Base-by-base conservation (phyloP, 768 basidiomycete genomes). In the Xerocomus spinulosus region DNA sequence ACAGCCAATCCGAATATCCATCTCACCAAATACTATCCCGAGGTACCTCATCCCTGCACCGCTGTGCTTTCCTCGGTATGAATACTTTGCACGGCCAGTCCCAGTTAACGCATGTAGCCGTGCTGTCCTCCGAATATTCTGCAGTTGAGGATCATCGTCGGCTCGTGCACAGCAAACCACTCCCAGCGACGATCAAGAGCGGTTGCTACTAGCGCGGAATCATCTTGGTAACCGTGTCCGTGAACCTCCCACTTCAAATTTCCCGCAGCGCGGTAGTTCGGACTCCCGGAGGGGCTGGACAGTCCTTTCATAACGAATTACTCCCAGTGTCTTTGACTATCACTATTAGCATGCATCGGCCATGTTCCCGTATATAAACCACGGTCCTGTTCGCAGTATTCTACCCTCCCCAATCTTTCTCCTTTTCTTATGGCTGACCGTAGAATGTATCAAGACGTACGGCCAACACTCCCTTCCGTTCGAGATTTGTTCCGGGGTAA, bases 401-500 rank as follows among this genome's bases (percentile, higher is more conserved):
- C 23, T 35, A 18, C 34, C 49, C 42, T 39, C 47, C 47, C 49
- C 47, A 51, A 46, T 33, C 37, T 18, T 46, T 49, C 46, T 45
- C 33, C 60, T 50, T 52, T 61, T 47, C 52, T 66, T 40, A 61
- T 65, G 52, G 60, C 61, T 65, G 55, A 64, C 58, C 57, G 52
- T 51, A 54, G 44, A 51, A 46, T 39, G 21, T 49, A 47, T 44
- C 56, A 65, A 7, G 54, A 57, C 28, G 24, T 42, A 24, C 77
- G 83, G 36, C 81, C 82, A 45, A 83, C 79, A 14, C 80, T 87
- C 49, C 85, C 85, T 33, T 76, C 83, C 39, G 85, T 87, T 46
- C 80, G 82, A 42, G 81, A 83, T 64, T 67, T 87, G 50, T 82
- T 87, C 60, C 69, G 76, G 73, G 78, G 85, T 82, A 48, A 56